Percentiles rank a stretch among this genome's conserved stretches.
These are phyloP conservation scores for Cephaloascus fragrans DNA, from an alignment of 805 yeast species.

Conservation along the genomic window DNA sequence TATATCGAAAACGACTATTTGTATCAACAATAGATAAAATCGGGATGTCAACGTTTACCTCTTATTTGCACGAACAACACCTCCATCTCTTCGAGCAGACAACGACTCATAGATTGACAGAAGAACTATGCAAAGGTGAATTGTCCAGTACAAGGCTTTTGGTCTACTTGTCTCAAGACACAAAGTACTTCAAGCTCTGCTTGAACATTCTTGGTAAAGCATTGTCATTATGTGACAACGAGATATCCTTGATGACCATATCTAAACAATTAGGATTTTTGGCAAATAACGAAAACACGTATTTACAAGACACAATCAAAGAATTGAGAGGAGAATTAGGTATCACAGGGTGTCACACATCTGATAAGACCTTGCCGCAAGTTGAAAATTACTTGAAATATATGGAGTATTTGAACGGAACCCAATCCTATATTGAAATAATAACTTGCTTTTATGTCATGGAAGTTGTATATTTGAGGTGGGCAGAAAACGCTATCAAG, in stretches of 20 bases:
- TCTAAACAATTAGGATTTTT: conserved; percentile 44
- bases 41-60: too few relatives aligned
- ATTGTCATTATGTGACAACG: conserved; percentile 30
- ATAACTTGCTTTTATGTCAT: conserved; percentile 34
- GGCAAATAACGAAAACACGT: conserved; percentile 36
- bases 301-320: conserved; percentile 20
- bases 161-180: conserved; percentile 39
- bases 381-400: conserved; percentile 27
- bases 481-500: conserved; percentile 32
- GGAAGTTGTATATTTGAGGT: conserved; percentile 41
- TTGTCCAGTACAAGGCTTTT: conserved; percentile 29
- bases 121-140: conserved; percentile 36
- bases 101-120: conserved; percentile 28
- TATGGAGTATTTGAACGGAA: conserved; percentile 17
- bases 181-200: conserved; percentile 34
- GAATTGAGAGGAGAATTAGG: conserved; percentile 11
- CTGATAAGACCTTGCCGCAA: conserved; percentile 14
- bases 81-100: conserved; percentile 15
- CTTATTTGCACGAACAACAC: conserved; percentile 13
- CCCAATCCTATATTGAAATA: conserved; percentile 25
- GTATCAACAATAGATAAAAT: too few relatives aligned
- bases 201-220: conserved; percentile 33
- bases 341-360: too few relatives aligned
- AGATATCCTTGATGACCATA: conserved; percentile 23
- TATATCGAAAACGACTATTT: too few relatives aligned